phyloP scores from a whole-genome alignment of 2,329 filamentous ascomycete genomes.

The Parastagonospora avenae region DNA sequence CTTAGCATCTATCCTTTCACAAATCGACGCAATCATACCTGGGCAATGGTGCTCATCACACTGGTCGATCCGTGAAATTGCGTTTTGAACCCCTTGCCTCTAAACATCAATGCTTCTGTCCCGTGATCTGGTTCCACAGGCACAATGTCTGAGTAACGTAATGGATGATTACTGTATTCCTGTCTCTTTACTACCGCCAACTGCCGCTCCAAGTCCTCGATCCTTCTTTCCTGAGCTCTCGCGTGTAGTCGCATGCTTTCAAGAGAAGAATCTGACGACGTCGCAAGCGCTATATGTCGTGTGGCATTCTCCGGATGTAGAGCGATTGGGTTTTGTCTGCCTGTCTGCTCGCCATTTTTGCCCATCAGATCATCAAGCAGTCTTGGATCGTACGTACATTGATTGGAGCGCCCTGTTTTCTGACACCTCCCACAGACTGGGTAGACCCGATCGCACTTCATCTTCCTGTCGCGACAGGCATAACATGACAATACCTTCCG shows the following conservation, averaged over 20 bases:
- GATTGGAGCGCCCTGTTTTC: slow-evolving; percentile 49
- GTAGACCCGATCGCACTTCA: slow-evolving; percentile 54
- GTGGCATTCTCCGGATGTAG: slow-evolving; percentile 6
- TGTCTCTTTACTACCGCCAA: slow-evolving; percentile 17
- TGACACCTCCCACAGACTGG: slow-evolving; percentile 53
- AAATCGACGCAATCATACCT: slow-evolving; percentile 24
- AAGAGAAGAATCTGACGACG: slow-evolving; percentile 2
- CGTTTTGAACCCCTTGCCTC: slow-evolving; percentile 53
- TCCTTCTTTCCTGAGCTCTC: slow-evolving; percentile 35
- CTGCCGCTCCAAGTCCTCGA: slow-evolving; percentile 39
- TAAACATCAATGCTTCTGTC: slow-evolving; percentile 48
- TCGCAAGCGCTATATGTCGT: slow-evolving; percentile 3
- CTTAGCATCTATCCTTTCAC: slow-evolving; percentile 8
- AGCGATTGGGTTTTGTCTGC: slow-evolving; percentile 14
- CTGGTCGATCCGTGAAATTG: slow-evolving; percentile 52
- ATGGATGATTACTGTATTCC: slow-evolving; percentile 20
- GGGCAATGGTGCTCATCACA: slow-evolving; percentile 41
- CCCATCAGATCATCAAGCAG: slow-evolving; percentile 37
- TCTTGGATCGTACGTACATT: slow-evolving; percentile 50
- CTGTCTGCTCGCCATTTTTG: slow-evolving; percentile 25
- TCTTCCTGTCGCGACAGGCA: slow-evolving; percentile 53
- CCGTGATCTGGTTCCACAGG: slow-evolving; percentile 20
- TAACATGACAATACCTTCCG: slow-evolving; percentile 55
- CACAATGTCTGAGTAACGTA: slow-evolving; percentile 18
- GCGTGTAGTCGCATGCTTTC: slow-evolving; percentile 36